Percentiles rank a stretch among this genome's conserved stretches.
These are phyloP conservation scores for Stevia rebaudiana DNA, from an alignment of 140 eudicot species.

Conservation along the genomic window DNA sequence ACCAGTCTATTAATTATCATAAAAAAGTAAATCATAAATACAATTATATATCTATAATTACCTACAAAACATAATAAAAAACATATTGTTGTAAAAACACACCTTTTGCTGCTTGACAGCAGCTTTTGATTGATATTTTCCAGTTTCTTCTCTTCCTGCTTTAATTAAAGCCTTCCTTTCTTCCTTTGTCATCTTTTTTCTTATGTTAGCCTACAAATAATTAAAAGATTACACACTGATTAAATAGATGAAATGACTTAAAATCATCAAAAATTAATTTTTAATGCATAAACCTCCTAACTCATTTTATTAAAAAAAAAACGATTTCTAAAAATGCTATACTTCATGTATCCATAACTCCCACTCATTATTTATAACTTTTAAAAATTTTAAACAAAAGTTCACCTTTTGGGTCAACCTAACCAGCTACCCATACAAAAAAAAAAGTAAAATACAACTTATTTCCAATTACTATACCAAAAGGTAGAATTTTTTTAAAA, in stretches of 20 bases:
- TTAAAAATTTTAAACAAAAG: background rate
- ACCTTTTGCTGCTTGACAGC: conserved; percentile 86
- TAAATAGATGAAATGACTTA: background rate
- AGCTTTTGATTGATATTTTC: conserved; percentile 54
- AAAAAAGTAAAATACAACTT: too few species aligned
- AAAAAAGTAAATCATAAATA: background rate
- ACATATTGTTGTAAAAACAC: too few species aligned
- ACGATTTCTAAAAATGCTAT: background rate
- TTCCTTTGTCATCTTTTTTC: conserved; percentile 69
- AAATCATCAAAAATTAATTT: background rate
- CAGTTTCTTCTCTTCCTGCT: conserved; percentile 82
- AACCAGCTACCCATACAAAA: background rate
- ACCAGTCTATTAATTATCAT: conserved; percentile 50
- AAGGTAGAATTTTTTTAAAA: too few species aligned
- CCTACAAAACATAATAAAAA: too few species aligned
- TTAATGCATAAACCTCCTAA: background rate
- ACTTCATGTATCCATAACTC: background rate
- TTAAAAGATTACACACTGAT: background rate
- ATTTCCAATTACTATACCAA: background rate
- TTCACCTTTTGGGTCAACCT: background rate
- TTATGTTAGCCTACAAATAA: conserved; percentile 52
- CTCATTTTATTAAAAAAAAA: too few species aligned
- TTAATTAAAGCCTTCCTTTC: conserved; percentile 60
- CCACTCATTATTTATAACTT: background rate
- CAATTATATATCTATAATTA: background rate